phyloP scores from a whole-genome alignment of 495 filamentous ascomycete genomes.

The Immersiella caudata region DNA sequence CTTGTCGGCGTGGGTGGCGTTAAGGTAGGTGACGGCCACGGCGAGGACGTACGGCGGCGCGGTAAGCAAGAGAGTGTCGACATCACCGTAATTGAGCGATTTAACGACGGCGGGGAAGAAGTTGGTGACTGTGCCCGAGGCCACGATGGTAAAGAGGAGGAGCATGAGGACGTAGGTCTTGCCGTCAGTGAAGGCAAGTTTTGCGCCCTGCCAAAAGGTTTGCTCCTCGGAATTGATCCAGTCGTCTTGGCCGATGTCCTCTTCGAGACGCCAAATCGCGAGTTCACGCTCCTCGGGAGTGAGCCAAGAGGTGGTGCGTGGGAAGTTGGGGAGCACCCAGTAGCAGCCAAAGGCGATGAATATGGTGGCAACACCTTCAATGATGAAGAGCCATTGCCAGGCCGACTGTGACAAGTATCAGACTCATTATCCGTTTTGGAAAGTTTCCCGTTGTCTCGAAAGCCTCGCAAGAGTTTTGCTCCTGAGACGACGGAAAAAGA shows the following conservation, averaged over 20 bases:
- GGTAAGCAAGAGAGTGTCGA: conserved; percentile 73
- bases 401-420: too few species aligned
- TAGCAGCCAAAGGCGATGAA: conserved; percentile 51
- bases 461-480: too few species aligned
- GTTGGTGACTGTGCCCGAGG: conserved; percentile 76
- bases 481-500: too few species aligned
- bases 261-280: conserved; percentile 70
- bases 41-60: conserved; percentile 74
- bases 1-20: conserved; percentile 78
- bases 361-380: conserved; percentile 66
- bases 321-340: conserved; percentile 76
- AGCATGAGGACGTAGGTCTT: conserved; percentile 74
- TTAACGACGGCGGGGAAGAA: conserved; percentile 87
- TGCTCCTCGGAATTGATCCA: conserved; percentile 65
- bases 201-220: conserved; percentile 67
- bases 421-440: too few species aligned
- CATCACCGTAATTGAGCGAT: conserved; percentile 65
- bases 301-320: conserved; percentile 75
- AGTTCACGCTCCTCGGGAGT: conserved; percentile 68
- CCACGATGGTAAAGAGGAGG: conserved; percentile 71
- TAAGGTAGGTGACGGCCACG: conserved; percentile 69
- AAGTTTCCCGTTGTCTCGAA: too few species aligned
- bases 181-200: conserved; percentile 69
- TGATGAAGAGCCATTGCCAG: conserved; percentile 76
- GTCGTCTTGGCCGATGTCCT: conserved; percentile 81